Evolutionary conservation across 1,139 yeast genomes (phyloP).

Genomic region (Eremothecium gossypii): DNA sequence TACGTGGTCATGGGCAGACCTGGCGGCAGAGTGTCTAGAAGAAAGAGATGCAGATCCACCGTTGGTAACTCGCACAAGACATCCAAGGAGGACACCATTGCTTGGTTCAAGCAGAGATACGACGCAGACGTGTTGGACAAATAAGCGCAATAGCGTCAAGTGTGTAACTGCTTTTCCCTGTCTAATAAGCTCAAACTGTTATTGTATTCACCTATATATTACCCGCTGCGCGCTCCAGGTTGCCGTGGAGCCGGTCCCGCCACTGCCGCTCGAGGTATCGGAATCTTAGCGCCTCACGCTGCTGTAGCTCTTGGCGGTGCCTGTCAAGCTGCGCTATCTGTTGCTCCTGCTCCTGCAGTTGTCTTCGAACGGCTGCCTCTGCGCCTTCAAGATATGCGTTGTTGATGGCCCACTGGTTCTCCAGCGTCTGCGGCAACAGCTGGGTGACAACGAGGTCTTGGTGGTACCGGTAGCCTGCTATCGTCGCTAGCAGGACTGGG

Average conservation of each 20-base stretch:
- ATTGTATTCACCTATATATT: too few species aligned
- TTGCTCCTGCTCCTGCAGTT: constrained; percentile 10
- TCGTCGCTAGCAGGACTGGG: constrained; percentile 11
- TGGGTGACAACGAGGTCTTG: constrained; percentile 16
- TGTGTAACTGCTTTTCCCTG: constrained; percentile 1
- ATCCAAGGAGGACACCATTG: constrained; percentile 86
- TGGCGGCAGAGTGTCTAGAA: constrained; percentile 98
- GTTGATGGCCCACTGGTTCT: constrained; percentile 24
- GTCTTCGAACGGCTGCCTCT: constrained; percentile 8
- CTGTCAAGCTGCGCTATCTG: constrained; percentile 13
- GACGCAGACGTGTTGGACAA: constrained; percentile 95
- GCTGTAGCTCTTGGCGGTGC: constrained; percentile 13
- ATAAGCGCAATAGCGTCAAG: constrained; percentile 35
- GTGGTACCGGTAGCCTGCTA: constrained; percentile 21
- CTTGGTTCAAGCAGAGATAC: constrained; percentile 99
- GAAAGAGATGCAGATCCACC: constrained; percentile 89
- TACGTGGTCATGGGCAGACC: constrained; percentile 99
- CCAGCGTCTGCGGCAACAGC: constrained; percentile 18
- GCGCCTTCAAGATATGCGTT: constrained; percentile 14
- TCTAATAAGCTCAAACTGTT: constrained; percentile 2
- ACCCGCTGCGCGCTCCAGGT: background rate
- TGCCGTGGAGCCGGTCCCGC: constrained; percentile 10
- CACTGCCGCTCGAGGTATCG: constrained; percentile 11
- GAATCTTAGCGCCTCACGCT: constrained; percentile 8
- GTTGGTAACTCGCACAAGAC: constrained; percentile 93